Percentiles rank a stretch among this genome's conserved stretches.
These are phyloP conservation scores for Mortierella sp. DNA, from an alignment of 371 early-diverging fungal genomes.

Conservation along the genomic window DNA sequence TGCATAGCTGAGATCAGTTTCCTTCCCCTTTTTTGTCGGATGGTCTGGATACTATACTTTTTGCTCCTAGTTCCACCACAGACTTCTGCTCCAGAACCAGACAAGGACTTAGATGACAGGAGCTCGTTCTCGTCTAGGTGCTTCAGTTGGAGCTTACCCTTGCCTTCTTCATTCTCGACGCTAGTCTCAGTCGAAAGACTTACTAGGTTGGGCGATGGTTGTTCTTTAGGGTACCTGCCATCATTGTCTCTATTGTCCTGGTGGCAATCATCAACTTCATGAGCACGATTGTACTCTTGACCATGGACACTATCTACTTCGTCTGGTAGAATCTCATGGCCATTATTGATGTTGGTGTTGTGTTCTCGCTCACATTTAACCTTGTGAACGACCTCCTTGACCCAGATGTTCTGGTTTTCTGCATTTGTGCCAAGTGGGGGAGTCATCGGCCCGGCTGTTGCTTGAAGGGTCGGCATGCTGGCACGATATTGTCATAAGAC, in stretches of 20 bases:
- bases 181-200: constrained; percentile 1
- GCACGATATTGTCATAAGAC: too few relatives aligned
- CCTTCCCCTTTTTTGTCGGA: constrained; percentile 41
- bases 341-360: too few relatives aligned
- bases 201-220: not conserved
- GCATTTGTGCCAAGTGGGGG: not conserved
- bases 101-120: constrained; percentile 7
- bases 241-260: too few relatives aligned
- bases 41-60: constrained; percentile 33
- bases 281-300: too few relatives aligned
- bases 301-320: too few relatives aligned
- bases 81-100: not conserved
- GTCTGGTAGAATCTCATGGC: too few relatives aligned
- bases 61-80: constrained; percentile 1
- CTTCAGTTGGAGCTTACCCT: not conserved
- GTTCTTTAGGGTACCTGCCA: too few relatives aligned
- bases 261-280: too few relatives aligned
- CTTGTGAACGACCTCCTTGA: too few relatives aligned
- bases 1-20: constrained; percentile 29
- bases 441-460: too few relatives aligned
- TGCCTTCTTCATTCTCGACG: not conserved
- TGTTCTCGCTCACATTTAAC: too few relatives aligned
- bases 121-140: constrained; percentile 17
- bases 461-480: too few relatives aligned
- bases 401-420: constrained; percentile 29